phyloP scores from a whole-genome alignment of 495 filamentous ascomycete genomes.

The Tuber brumale region DNA sequence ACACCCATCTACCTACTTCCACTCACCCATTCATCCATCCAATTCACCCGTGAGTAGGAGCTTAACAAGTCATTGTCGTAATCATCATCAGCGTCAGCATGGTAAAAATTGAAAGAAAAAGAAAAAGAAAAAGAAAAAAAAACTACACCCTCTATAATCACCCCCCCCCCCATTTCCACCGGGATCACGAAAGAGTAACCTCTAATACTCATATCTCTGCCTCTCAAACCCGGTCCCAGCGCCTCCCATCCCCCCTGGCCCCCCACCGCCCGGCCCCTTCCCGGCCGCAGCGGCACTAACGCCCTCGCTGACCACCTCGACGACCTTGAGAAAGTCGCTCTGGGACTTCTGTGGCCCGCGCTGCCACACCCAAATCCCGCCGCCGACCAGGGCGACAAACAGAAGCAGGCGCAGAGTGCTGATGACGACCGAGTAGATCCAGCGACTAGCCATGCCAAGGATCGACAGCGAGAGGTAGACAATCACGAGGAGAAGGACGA shows the following conservation, averaged over 20 bases:
- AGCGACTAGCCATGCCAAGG: constrained; percentile 35
- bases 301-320: constrained; percentile 21
- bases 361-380: constrained; percentile 27
- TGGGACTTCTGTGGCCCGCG: constrained; percentile 20
- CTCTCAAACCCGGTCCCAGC: not conserved
- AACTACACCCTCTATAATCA: not conserved
- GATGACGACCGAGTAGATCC: constrained; percentile 30
- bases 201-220: not conserved
- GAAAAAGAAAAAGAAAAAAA: not conserved
- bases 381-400: constrained; percentile 20
- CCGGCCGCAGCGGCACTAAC: constrained; percentile 7
- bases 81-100: not conserved
- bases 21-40: not conserved
- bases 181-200: not conserved
- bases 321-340: constrained; percentile 25
- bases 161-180: not conserved
- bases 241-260: not conserved
- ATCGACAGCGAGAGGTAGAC: constrained; percentile 37
- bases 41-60: not conserved
- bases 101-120: too few relatives aligned
- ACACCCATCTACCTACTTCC: not conserved
- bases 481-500: constrained; percentile 33
- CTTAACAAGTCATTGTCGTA: not conserved
- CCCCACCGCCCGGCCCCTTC: constrained; percentile 1
- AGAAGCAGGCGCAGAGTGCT: constrained; percentile 27